phyloP scores from a whole-genome alignment of 2,329 filamentous ascomycete species.

The Capronia epimyces region DNA sequence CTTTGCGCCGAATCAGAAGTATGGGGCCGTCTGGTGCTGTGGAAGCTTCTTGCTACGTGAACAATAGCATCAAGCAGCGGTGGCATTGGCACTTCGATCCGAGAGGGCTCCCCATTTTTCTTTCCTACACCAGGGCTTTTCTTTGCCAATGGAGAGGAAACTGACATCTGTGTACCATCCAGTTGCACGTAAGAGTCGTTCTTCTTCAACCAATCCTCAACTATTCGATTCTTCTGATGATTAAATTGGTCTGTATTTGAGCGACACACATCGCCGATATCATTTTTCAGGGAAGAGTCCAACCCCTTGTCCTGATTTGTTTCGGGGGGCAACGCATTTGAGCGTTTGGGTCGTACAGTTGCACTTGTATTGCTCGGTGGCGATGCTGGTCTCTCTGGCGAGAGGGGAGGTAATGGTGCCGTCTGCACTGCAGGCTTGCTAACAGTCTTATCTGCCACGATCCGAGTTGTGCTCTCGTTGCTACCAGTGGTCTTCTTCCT shows the following conservation, averaged over 20 bases:
- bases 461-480: background rate
- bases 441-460: background rate
- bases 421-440: background rate
- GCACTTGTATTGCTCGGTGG: background rate
- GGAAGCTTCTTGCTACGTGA: background rate
- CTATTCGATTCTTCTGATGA: slow-evolving; percentile 8
- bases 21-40: too few relatives aligned
- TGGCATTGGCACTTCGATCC: background rate
- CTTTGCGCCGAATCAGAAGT: background rate
- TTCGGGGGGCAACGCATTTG: background rate
- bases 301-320: background rate
- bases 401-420: too few relatives aligned
- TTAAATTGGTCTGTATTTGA: background rate
- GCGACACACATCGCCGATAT: background rate
- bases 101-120: slow-evolving; percentile 12
- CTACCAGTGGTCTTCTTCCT: slow-evolving; percentile 26
- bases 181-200: slow-evolving; percentile 6
- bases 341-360: background rate
- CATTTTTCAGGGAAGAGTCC: background rate
- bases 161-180: background rate
- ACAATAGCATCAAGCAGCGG: slow-evolving; percentile 2
- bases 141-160: slow-evolving; percentile 7
- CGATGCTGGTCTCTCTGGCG: background rate
- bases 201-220: slow-evolving; percentile 20
- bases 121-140: slow-evolving; percentile 9